phyloP scores from a whole-genome alignment of 2,329 filamentous ascomycete species.

The Mycogone perniciosa region DNA sequence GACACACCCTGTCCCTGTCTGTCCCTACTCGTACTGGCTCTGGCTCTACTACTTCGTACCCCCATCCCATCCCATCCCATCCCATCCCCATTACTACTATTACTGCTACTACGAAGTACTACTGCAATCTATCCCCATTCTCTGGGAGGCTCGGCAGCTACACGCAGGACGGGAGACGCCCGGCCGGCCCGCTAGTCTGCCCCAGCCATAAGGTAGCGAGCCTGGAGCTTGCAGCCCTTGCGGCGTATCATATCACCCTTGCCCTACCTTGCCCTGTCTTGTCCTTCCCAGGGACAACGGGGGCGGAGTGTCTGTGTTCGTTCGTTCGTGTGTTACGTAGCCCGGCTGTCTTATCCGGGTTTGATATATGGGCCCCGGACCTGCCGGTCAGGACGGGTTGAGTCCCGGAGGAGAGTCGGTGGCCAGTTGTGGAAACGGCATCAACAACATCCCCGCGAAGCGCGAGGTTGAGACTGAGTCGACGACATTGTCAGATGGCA shows the following conservation, averaged over 20 bases:
- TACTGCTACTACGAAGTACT: too few relatives aligned
- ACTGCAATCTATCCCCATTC: too few relatives aligned
- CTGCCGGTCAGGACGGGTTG: constrained; percentile 4
- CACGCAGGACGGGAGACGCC: too few relatives aligned
- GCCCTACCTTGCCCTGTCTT: not conserved
- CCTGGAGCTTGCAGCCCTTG: too few relatives aligned
- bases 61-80: too few relatives aligned
- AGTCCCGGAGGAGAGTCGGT: constrained; percentile 10
- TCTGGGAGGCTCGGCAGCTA: too few relatives aligned
- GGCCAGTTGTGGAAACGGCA: not conserved
- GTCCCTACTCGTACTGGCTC: too few relatives aligned
- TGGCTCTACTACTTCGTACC: too few relatives aligned
- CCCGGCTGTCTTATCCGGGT: not conserved
- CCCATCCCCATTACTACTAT: too few relatives aligned
- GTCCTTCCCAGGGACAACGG: not conserved
- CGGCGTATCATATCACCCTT: not conserved
- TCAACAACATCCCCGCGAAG: constrained; percentile 2
- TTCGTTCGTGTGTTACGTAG: not conserved
- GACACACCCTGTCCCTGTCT: not conserved
- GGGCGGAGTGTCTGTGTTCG: too few relatives aligned
- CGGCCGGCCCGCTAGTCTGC: too few relatives aligned
- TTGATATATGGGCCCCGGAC: constrained; percentile 8
- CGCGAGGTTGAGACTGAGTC: not conserved
- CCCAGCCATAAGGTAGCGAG: too few relatives aligned
- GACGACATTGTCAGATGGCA: constrained; percentile 4